Conservation (phyloP, 257 asterid species). For the Solanum piurae region DNA sequence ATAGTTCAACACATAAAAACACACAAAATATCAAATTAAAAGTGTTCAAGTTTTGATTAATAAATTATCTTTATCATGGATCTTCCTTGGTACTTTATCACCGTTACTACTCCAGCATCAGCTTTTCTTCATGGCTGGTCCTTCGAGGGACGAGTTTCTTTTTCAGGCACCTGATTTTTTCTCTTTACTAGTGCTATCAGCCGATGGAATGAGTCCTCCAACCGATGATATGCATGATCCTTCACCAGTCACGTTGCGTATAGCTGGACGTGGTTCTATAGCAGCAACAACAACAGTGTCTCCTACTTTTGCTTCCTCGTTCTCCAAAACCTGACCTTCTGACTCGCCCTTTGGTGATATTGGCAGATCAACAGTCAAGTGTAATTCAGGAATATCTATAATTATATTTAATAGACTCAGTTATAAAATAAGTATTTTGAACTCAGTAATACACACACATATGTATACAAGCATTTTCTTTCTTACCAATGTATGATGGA, state of each 20-base stretch:
- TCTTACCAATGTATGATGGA: neutral
- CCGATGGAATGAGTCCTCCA: neutral
- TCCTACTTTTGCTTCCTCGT: no score
- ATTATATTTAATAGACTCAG: no score
- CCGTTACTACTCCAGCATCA: neutral
- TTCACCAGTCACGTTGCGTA: neutral
- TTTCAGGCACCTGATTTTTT: neutral
- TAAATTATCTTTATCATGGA: no score
- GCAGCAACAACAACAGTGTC: no score
- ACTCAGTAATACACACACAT: rapidly evolving
- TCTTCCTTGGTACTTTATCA: neutral
- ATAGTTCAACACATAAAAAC: neutral
- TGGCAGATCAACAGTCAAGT: no score
- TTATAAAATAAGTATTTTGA: no score
- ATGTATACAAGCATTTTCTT: no score
- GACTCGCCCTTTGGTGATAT: no score
- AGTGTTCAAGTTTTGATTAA: neutral
- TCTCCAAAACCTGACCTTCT: no score
- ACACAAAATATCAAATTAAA: neutral
- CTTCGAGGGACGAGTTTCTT: neutral
- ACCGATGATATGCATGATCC: neutral
- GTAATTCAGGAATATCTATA: no score
- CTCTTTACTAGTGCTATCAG: neutral
- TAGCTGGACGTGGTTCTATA: no score
- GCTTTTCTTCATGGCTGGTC: neutral